Base-by-base conservation (phyloP, 306 rosid genomes). In the Gastrolobium bilobum region DNA sequence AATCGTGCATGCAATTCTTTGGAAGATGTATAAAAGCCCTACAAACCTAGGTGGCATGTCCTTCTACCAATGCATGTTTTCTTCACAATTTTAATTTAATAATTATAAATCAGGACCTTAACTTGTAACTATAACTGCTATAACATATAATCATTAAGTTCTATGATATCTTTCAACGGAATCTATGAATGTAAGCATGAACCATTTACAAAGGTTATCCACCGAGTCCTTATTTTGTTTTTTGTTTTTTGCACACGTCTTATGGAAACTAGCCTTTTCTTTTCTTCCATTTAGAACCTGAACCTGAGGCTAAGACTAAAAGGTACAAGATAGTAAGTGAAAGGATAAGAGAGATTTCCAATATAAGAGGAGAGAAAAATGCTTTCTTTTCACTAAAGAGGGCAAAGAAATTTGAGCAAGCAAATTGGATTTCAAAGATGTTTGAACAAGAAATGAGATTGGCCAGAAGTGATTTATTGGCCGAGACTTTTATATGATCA, bases 341-440 rank as follows among this genome's bases (percentile, higher is more conserved):
- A 69, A 52, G 37, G 11, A 78, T 71, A 40, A 4, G n/a, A n/a
- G n/a, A 37, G 81, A 75, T 10, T 47, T 14, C 3, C 47, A 47
- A 58, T 5, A 57, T 44, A 31, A 38, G 6, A 71, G 54, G 29
- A 63, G 63, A 60, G 5, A 10, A 68, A 84, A 66, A 50, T 33
- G 68, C 3, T 46, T 77, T 26, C 38, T 5, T 86, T 76, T 79
- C 81, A 42, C 67, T 40, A 44, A 70, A 79, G 51, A 59, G 70
- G 66, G 33, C 51, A 48, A 60, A 64, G 30, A 68, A 77, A 67
- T 10, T 14, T 39, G 50, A 82, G 54, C 57, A 82, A 69, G 58
- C 70, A 74, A 54, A 62, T 77, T 14, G 54, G 44, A 70, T 82
- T 31, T 61, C 76, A 54, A 71, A 62, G 51, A 76, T 47, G 43